phyloP scores from a whole-genome alignment of 345 rosid species.

The Euphorbia peplus region DNA sequence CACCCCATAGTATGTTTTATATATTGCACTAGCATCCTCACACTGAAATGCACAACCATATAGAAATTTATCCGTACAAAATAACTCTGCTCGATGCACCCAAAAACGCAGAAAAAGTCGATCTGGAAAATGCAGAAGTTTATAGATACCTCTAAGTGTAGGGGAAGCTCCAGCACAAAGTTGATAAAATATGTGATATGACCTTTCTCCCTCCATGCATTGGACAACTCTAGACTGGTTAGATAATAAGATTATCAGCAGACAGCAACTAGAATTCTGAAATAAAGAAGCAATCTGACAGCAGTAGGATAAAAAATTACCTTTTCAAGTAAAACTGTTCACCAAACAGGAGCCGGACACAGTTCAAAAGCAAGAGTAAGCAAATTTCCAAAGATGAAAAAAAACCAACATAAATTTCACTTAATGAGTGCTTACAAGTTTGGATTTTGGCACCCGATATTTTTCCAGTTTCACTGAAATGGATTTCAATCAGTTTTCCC shows the following conservation, averaged over 20 bases:
- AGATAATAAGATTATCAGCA: conserved; percentile 25
- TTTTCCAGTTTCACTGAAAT: conserved; percentile 95
- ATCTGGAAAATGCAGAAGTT: background rate
- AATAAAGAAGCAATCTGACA: conserved; percentile 16
- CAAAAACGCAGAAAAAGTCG: background rate
- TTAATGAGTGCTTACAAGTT: conserved; percentile 66
- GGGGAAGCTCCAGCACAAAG: conserved; percentile 93
- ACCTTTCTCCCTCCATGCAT: conserved; percentile 92
- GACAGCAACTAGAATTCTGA: conserved; percentile 17
- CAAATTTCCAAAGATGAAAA: conserved; percentile 12
- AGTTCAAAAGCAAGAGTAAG: conserved; percentile 32
- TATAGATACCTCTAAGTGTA: conserved; percentile 62
- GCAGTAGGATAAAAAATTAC: conserved; percentile 36
- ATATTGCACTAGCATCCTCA: background rate
- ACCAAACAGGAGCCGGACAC: conserved; percentile 27
- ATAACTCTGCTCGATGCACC: background rate
- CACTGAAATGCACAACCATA: background rate
- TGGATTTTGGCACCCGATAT: conserved; percentile 98
- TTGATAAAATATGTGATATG: conserved; percentile 98
- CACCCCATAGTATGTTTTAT: background rate
- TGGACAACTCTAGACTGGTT: conserved; percentile 99
- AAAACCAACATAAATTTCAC: conserved; percentile 10
- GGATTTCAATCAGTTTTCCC: conserved; percentile 97
- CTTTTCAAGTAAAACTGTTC: conserved; percentile 95
- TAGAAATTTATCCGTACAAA: background rate